These are phyloP conservation scores for Xylogone sp. DNA, from an alignment of 2,329 filamentous ascomycete genomes.

Conservation along the genomic window DNA sequence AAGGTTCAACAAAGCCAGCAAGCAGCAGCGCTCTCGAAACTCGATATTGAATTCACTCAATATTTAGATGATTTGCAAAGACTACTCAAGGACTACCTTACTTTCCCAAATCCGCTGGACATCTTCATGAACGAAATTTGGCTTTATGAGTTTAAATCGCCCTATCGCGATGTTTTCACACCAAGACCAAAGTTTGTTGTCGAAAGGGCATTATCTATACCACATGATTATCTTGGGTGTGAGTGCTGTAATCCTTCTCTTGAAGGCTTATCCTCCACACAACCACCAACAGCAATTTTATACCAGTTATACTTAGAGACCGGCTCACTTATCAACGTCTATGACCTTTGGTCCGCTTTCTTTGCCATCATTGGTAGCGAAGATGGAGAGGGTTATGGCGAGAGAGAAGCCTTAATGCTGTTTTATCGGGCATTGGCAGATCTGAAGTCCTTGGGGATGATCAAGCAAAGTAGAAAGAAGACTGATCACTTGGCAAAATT, in stretches of 20 bases:
- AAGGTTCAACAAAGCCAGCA: conserved; percentile 77
- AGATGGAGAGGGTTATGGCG: conserved; percentile 36
- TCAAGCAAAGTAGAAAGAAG: conserved; percentile 89
- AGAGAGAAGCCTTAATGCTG: conserved; percentile 61
- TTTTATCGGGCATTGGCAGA: conserved; percentile 89
- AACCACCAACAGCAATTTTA: conserved; percentile 69
- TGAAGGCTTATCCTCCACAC: conserved; percentile 51
- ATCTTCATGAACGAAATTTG: conserved; percentile 68
- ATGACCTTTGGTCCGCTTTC: conserved; percentile 77
- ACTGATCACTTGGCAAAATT: conserved; percentile 87
- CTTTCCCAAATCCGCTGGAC: conserved; percentile 32
- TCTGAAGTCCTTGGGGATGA: conserved; percentile 77
- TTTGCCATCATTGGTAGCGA: conserved; percentile 49
- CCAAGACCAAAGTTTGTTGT: conserved; percentile 68
- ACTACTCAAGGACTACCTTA: conserved; percentile 44
- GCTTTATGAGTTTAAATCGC: conserved; percentile 68
- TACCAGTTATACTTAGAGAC: conserved; percentile 80
- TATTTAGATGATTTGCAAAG: conserved; percentile 56
- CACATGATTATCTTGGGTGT: conserved; percentile 75
- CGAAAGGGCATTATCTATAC: conserved; percentile 66
- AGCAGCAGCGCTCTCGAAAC: conserved; percentile 63
- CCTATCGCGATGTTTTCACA: conserved; percentile 70
- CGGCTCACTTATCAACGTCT: conserved; percentile 72
- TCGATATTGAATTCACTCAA: conserved; percentile 67
- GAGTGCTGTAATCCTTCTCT: conserved; percentile 56